These are phyloP conservation scores for Calonectria leucothoes DNA, from an alignment of 2,329 filamentous ascomycete genomes.

Conservation along the genomic window DNA sequence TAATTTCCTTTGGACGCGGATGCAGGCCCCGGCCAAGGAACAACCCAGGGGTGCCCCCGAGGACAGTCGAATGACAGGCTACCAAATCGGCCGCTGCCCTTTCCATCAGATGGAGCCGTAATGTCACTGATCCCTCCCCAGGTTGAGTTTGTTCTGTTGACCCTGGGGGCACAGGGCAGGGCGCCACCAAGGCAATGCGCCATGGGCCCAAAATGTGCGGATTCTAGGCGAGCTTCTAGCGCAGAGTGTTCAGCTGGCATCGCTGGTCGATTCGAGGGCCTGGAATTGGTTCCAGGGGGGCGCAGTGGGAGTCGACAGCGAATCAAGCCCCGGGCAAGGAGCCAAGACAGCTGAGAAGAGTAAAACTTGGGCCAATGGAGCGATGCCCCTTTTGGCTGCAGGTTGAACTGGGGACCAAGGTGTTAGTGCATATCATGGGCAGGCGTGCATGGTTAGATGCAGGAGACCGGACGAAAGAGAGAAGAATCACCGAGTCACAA, in stretches of 20 bases:
- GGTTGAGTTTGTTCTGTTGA: not conserved
- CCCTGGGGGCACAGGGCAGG: not conserved
- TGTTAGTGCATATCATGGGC: conserved; percentile 22
- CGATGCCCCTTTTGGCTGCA: conserved; percentile 27
- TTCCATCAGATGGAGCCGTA: conserved; percentile 1
- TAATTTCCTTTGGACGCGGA: conserved; percentile 16
- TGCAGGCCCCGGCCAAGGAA: conserved; percentile 16
- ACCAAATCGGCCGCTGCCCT: not conserved
- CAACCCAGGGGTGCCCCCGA: conserved; percentile 9
- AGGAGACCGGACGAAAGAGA: conserved; percentile 4
- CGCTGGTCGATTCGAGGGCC: conserved; percentile 5
- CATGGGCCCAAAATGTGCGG: not conserved
- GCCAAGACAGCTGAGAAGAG: conserved; percentile 22
- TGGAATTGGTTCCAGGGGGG: not conserved
- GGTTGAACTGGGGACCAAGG: conserved; percentile 11
- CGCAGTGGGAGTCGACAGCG: not conserved
- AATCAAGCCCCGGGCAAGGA: conserved; percentile 16
- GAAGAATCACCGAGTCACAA: not conserved
- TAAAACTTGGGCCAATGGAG: conserved; percentile 20
- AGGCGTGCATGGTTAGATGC: conserved; percentile 19
- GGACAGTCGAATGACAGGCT: conserved; percentile 12
- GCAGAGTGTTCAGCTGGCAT: conserved; percentile 14
- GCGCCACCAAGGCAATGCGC: not conserved
- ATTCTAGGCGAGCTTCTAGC: conserved; percentile 21
- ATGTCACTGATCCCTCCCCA: not conserved